Evolutionary conservation across 2,329 filamentous ascomycete genomes (phyloP).

Genomic region (Coniochaeta sp.): DNA sequence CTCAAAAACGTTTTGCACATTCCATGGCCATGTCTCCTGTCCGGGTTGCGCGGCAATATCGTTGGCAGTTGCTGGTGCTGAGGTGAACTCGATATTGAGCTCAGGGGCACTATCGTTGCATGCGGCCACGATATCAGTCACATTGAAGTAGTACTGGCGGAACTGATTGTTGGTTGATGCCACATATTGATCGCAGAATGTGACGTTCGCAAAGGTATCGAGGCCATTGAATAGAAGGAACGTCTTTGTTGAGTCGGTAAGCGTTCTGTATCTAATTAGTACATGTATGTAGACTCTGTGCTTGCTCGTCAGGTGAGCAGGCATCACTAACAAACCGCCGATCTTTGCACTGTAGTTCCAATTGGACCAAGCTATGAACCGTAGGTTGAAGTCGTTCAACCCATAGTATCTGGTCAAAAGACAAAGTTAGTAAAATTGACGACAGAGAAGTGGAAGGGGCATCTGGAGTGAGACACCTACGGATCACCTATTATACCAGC

Average conservation of each 20-base stretch:
- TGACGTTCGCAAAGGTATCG: slow-evolving; percentile 51
- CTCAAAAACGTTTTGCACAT: slow-evolving; percentile 39
- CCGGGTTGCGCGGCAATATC: slow-evolving; percentile 40
- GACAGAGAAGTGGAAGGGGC: neutral
- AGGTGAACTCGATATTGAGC: slow-evolving; percentile 42
- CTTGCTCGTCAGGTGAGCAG: neutral
- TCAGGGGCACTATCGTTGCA: slow-evolving; percentile 29
- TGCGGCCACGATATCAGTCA: slow-evolving; percentile 34
- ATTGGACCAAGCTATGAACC: slow-evolving; percentile 50
- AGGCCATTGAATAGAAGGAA: slow-evolving; percentile 56
- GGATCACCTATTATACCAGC: slow-evolving; percentile 43
- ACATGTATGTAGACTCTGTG: no score
- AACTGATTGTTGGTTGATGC: slow-evolving; percentile 56
- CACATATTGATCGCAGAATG: slow-evolving; percentile 44
- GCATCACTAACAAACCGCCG: slow-evolving; percentile 25
- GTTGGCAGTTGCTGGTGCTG: slow-evolving; percentile 42
- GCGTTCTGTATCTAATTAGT: neutral
- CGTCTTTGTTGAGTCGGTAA: slow-evolving; percentile 27
- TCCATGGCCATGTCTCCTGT: slow-evolving; percentile 41
- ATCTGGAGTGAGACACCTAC: slow-evolving; percentile 1
- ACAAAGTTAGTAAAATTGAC: neutral
- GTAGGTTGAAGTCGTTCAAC: slow-evolving; percentile 50
- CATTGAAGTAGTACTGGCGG: slow-evolving; percentile 51
- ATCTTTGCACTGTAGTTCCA: slow-evolving; percentile 54
- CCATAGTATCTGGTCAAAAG: slow-evolving; percentile 33